A percentile compares a stretch with the other conserved stretches of the same genome.
phyloP scores from a whole-genome alignment of 2,329 filamentous ascomycete species.

The Penicillium sp. region DNA sequence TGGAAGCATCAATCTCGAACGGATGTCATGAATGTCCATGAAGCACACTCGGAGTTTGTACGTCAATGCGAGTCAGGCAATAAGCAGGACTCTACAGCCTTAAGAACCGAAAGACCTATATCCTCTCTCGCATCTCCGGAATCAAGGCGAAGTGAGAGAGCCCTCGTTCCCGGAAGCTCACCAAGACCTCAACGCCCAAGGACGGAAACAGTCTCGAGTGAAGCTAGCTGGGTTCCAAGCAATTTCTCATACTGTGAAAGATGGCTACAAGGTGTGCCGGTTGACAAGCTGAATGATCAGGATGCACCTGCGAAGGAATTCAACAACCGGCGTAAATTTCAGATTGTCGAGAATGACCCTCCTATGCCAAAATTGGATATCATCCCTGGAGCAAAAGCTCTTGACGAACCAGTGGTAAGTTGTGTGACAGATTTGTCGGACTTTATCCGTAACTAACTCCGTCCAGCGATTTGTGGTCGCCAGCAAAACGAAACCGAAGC shows the following conservation, averaged over 20 bases:
- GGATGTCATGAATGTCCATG: slow-evolving; percentile 32
- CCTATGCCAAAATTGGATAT: slow-evolving; percentile 26
- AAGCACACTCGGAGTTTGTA: slow-evolving; percentile 34
- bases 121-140: slow-evolving; percentile 10
- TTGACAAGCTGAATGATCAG: slow-evolving; percentile 28
- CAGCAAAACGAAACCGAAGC: slow-evolving; percentile 38
- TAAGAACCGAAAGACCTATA: slow-evolving; percentile 12
- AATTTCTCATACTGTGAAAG: slow-evolving; percentile 39
- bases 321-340: slow-evolving; percentile 37
- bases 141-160: neutral
- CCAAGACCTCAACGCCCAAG: slow-evolving; percentile 31
- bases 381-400: slow-evolving; percentile 17
- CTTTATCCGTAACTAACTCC: slow-evolving; percentile 6
- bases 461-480: slow-evolving; percentile 35
- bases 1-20: slow-evolving; percentile 10
- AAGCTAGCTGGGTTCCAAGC: slow-evolving; percentile 39
- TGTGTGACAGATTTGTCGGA: neutral
- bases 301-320: slow-evolving; percentile 27
- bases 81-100: slow-evolving; percentile 12
- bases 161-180: slow-evolving; percentile 16
- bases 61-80: slow-evolving; percentile 27
- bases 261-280: slow-evolving; percentile 40
- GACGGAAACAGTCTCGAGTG: slow-evolving; percentile 38
- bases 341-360: slow-evolving; percentile 39
- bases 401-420: slow-evolving; percentile 30